Base-by-base conservation (phyloP, 768 basidiomycete species). In the Harrya chromipes region DNA sequence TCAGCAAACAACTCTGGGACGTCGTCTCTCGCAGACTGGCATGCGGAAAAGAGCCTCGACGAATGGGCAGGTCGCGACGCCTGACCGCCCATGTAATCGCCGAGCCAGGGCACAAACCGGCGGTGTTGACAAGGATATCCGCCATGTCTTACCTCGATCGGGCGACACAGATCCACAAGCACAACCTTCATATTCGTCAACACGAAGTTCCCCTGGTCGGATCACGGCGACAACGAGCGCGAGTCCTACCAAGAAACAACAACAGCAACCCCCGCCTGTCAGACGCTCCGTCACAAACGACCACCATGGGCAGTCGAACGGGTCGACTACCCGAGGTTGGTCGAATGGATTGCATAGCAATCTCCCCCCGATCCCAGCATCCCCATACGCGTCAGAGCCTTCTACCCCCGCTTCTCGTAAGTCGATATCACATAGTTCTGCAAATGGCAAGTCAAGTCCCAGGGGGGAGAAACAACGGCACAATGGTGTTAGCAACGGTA, bases 1-100 rank as follows among this genome's bases (percentile, higher is more conserved):
- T 41, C 44, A 88, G 86, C 85, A 87, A 64, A 87, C 85, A 10
- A 78, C 87, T 0, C 73, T 87, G 6, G 83, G 83, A 39, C 83
- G 87, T 29, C 75, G 87, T 43, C 70, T 90, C 46, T 89, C 87
- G 19, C 79, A 76, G 54, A 74, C 75, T 7, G 75, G 77, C 12
- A 69, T 68, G 43, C 68, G 60, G 23, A 61, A 53, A 48, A 64
- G 60, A 3, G 4, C 11, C 0, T 33, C 63, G 7, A 1, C 13
- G n/a, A 24, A 27, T 24, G 49, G 42, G 34, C 58, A 52, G 67
- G 33, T 40, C 47, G n/a, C 51, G 8, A 55, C 47, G 9, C 43
- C 64, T 46, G 61, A 71, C 52, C 53, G 65, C 57, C 62, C 66
- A 64, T 58, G 57, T 33, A 57, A 68, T 55, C 72, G 72, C 52